Evolutionary conservation across 768 basidiomycete species (phyloP).

Genomic region (Rhizopogon roseolus): DNA sequence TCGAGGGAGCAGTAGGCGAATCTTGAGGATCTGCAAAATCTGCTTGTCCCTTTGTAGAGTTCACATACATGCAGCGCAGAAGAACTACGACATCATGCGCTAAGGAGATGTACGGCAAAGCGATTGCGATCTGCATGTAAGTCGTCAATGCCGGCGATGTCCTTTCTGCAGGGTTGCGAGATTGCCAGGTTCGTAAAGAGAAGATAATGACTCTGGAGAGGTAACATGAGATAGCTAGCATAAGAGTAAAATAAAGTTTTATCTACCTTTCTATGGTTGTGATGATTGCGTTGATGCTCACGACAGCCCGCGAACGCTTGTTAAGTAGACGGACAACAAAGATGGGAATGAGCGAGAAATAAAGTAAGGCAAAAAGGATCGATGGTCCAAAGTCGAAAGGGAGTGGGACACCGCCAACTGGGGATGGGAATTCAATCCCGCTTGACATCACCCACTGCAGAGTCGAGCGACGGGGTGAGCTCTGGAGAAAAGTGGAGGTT

Average conservation of each 20-base stretch:
- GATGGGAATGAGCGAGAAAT: constrained; percentile 32
- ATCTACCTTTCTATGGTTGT: constrained; percentile 36
- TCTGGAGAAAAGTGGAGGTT: not conserved
- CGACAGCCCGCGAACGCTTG: constrained; percentile 29
- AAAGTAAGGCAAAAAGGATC: constrained; percentile 35
- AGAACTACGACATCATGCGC: constrained; percentile 31
- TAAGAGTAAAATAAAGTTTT: not conserved
- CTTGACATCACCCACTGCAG: constrained; percentile 4
- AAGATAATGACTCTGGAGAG: constrained; percentile 13
- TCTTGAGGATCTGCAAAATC: constrained; percentile 17
- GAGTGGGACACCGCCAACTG: constrained; percentile 38
- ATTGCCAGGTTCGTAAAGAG: constrained; percentile 15
- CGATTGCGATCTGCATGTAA: constrained; percentile 15
- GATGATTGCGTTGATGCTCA: constrained; percentile 28
- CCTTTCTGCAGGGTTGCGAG: constrained; percentile 10
- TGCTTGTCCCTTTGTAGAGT: constrained; percentile 30
- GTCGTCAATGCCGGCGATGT: constrained; percentile 7
- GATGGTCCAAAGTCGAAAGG: constrained; percentile 38
- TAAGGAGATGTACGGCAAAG: constrained; percentile 26
- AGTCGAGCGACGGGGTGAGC: not conserved
- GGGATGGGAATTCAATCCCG: constrained; percentile 32
- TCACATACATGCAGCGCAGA: constrained; percentile 34
- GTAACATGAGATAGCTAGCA: not conserved
- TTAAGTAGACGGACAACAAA: constrained; percentile 29
- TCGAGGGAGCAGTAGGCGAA: constrained; percentile 14